A percentile compares a stretch with the other conserved stretches of the same genome.
Conservation (phyloP, 495 filamentous ascomycete species). For the Hyaloscypha finlandica region DNA sequence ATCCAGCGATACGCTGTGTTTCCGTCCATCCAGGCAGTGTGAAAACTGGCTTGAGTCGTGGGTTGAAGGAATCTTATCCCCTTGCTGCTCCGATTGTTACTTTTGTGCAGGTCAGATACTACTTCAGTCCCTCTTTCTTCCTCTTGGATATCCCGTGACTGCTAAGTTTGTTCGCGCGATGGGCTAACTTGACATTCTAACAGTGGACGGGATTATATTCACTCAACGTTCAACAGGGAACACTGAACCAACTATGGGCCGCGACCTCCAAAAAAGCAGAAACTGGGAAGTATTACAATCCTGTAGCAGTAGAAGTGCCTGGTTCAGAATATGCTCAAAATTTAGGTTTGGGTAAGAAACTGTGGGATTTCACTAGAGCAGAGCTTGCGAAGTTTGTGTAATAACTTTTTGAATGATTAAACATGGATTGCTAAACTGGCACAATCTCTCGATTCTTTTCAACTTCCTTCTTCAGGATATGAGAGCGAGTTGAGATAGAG, state of each 20-base stretch:
- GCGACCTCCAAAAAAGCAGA: slow-evolving; percentile 36
- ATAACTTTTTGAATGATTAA: neutral
- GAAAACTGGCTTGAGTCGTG: slow-evolving; percentile 4
- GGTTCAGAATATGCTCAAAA: slow-evolving; percentile 45
- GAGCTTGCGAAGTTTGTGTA: slow-evolving; percentile 37
- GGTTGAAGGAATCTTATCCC: neutral
- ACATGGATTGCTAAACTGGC: too few species aligned
- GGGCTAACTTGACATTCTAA: neutral
- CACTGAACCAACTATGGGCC: slow-evolving; percentile 63
- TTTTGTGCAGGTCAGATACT: neutral
- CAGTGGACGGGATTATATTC: neutral
- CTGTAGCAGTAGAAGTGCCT: slow-evolving; percentile 44
- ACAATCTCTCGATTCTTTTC: too few species aligned
- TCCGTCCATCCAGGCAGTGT: slow-evolving; percentile 69
- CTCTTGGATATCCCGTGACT: neutral
- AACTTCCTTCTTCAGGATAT: too few species aligned
- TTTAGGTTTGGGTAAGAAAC: slow-evolving; percentile 45
- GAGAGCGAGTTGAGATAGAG: too few species aligned
- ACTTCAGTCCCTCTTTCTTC: neutral
- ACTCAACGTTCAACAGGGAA: slow-evolving; percentile 43
- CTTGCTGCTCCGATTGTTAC: neutral
- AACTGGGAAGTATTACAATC: slow-evolving; percentile 53
- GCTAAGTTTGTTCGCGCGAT: neutral
- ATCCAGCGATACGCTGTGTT: slow-evolving; percentile 57
- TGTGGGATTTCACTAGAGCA: slow-evolving; percentile 67